These are phyloP conservation scores for Penicillium polonicum DNA, from an alignment of 2,329 filamentous ascomycete species.

Conservation along the genomic window DNA sequence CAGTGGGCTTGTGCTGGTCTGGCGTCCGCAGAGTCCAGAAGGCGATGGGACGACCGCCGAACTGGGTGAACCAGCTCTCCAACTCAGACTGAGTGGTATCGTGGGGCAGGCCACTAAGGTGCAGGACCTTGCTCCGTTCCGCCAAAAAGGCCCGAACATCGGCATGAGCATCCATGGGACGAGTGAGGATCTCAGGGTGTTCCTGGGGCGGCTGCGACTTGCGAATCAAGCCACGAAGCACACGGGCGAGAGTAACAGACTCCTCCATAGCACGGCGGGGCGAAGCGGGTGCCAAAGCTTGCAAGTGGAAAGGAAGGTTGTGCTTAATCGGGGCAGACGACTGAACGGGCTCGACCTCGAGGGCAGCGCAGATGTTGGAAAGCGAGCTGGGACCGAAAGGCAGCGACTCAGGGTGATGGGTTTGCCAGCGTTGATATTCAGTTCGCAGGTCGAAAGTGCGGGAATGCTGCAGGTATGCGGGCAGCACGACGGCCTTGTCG, in stretches of 20 bases:
- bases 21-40: slow-evolving; percentile 98
- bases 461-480: slow-evolving; percentile 95
- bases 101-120: slow-evolving; percentile 95
- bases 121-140: slow-evolving; percentile 95
- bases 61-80: slow-evolving; percentile 99
- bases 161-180: slow-evolving; percentile 93
- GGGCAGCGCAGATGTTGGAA: slow-evolving; percentile 94
- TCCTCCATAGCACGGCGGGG: slow-evolving; percentile 97
- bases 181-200: slow-evolving; percentile 89
- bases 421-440: slow-evolving; percentile 98
- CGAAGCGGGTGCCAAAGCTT: slow-evolving; percentile 91
- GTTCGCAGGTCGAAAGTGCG: slow-evolving; percentile 94
- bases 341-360: slow-evolving; percentile 97
- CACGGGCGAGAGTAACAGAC: slow-evolving; percentile 87
- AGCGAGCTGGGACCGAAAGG: slow-evolving; percentile 95
- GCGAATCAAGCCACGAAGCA: slow-evolving; percentile 86
- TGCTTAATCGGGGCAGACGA: slow-evolving; percentile 98
- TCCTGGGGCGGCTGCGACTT: slow-evolving; percentile 94
- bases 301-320: slow-evolving; percentile 95
- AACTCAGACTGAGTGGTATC: slow-evolving; percentile 98
- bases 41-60: slow-evolving; percentile 93
- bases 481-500: slow-evolving; percentile 95
- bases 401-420: slow-evolving; percentile 94
- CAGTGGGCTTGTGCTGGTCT: slow-evolving; percentile 99
- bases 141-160: slow-evolving; percentile 95